Evolutionary conservation across 345 rosid genomes (phyloP).

Genomic region (Brassica rapa): DNA sequence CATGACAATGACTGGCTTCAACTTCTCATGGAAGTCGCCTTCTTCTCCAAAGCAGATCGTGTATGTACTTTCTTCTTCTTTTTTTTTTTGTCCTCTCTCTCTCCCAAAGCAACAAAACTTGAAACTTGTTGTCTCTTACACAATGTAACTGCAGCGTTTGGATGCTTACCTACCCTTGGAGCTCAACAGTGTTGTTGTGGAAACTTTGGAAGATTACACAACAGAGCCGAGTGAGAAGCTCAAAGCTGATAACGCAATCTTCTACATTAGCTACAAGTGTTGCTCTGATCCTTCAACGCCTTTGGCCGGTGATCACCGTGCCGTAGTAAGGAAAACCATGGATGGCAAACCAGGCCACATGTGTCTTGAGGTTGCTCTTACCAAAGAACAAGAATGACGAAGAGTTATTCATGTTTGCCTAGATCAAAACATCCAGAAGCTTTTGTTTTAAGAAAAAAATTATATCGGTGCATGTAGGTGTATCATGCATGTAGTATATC

Average conservation of each 20-base stretch:
- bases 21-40: background rate
- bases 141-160: background rate
- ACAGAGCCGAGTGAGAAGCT: conserved; percentile 6
- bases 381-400: background rate
- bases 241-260: conserved; percentile 4
- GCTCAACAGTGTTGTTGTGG: conserved; percentile 2
- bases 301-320: background rate
- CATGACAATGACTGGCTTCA: background rate
- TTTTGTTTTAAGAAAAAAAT: too few species aligned
- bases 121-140: background rate
- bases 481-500: background rate
- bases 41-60: background rate
- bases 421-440: too few species aligned
- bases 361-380: background rate
- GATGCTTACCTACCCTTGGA: conserved; percentile 1
- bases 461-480: background rate
- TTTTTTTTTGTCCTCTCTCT: background rate
- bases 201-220: conserved; percentile 8
- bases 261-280: conserved; percentile 21
- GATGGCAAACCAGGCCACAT: conserved; percentile 20
- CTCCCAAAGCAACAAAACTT: background rate
- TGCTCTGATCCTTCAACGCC: background rate
- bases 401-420: too few species aligned
- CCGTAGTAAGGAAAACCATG: conserved; percentile 14
- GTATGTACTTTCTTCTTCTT: background rate